These are phyloP conservation scores for Sclerotinia trifoliorum DNA, from an alignment of 2,329 filamentous ascomycete species.

Conservation along the genomic window DNA sequence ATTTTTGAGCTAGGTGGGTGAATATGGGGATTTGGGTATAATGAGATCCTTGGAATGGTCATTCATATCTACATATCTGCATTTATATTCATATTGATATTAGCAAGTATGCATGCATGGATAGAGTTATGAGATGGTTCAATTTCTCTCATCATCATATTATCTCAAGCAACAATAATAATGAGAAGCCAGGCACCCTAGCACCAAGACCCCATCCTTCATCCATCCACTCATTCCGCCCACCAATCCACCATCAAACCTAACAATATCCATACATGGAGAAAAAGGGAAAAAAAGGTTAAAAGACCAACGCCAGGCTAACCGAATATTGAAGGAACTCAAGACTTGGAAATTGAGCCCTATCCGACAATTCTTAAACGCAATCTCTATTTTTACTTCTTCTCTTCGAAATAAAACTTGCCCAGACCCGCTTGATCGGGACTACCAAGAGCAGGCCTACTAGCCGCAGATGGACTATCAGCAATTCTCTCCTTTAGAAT, in stretches of 20 bases:
- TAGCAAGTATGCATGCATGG: too few relatives aligned
- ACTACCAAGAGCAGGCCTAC: conserved; percentile 43
- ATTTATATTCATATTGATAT: too few relatives aligned
- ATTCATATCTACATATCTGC: too few relatives aligned
- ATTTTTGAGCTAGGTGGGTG: too few relatives aligned
- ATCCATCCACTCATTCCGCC: neutral
- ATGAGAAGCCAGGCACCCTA: neutral
- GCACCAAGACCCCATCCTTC: neutral
- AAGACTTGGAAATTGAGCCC: neutral
- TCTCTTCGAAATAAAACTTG: conserved; percentile 60
- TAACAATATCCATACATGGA: neutral
- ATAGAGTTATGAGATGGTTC: too few relatives aligned
- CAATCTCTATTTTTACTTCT: conserved; percentile 35
- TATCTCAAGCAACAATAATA: neutral
- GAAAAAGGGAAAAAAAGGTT: neutral
- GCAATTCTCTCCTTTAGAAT: conserved; percentile 62
- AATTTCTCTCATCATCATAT: too few relatives aligned
- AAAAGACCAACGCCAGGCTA: conserved; percentile 7
- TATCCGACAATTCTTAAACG: neutral
- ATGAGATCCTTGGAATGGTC: too few relatives aligned
- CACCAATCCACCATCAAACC: neutral
- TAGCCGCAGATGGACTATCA: conserved; percentile 45
- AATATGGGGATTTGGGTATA: too few relatives aligned
- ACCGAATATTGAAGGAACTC: neutral
- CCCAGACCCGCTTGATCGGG: conserved; percentile 51